phyloP scores from a whole-genome alignment of 129 eudicot genomes.

The Flaveria sonorensis region DNA sequence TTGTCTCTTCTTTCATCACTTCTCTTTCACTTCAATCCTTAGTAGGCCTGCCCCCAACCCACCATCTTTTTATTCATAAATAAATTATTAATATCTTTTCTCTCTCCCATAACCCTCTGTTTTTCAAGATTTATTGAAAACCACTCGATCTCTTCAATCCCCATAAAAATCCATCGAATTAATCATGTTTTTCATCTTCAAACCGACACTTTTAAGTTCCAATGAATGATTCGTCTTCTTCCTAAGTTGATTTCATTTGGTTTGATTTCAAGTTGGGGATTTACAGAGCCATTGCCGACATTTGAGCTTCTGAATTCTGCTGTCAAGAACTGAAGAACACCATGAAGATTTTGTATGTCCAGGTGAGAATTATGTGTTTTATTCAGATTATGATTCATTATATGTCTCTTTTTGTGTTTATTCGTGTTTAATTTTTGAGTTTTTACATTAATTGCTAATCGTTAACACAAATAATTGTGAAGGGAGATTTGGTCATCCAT shows the following conservation, averaged over 20 bases:
- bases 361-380: not conserved
- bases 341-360: not conserved
- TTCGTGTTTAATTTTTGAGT: not conserved
- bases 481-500: not conserved
- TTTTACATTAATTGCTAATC: too few species aligned
- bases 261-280: not conserved
- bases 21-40: constrained; percentile 30
- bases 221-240: constrained; percentile 15
- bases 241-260: constrained; percentile 12
- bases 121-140: constrained; percentile 36
- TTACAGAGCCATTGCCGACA: not conserved
- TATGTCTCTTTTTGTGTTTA: too few species aligned
- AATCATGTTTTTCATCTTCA: constrained; percentile 15
- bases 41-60: constrained; percentile 29
- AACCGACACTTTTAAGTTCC: constrained; percentile 14
- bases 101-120: constrained; percentile 29
- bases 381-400: too few species aligned
- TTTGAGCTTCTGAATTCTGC: not conserved
- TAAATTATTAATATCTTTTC: not conserved
- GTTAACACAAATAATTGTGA: too few species aligned
- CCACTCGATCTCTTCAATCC: constrained; percentile 31
- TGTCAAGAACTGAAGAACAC: not conserved
- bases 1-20: constrained; percentile 26
- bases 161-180: constrained; percentile 24
- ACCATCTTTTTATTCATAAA: constrained; percentile 6